Evolutionary conservation across 192 early-diverging fungal genomes (phyloP).

Genomic region (Diversispora epigaea): DNA sequence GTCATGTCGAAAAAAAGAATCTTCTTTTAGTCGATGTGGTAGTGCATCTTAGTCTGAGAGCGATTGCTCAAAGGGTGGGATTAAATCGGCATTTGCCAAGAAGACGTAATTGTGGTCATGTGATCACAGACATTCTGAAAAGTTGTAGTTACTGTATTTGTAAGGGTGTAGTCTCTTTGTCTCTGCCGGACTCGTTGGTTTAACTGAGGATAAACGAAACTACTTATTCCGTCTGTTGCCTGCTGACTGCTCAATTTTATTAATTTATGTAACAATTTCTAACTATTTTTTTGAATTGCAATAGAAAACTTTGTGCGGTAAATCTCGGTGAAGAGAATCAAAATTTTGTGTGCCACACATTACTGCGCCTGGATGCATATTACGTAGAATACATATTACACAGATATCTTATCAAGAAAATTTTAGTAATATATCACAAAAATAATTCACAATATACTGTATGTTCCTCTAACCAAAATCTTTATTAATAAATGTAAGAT

Average conservation of each 20-base stretch:
- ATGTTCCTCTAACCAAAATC: too few species aligned
- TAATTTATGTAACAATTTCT: slow-evolving; percentile 4
- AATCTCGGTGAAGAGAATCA: too few species aligned
- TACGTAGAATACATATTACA: too few species aligned
- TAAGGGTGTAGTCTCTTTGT: slow-evolving; percentile 8
- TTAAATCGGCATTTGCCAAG: background rate
- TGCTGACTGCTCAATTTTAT: background rate
- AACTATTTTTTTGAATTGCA: background rate
- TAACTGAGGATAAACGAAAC: slow-evolving; percentile 29
- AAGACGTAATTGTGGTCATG: background rate
- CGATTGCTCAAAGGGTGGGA: background rate
- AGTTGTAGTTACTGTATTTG: background rate
- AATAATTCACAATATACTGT: too few species aligned
- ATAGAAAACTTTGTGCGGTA: too few species aligned
- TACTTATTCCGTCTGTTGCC: background rate
- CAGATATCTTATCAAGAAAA: too few species aligned
- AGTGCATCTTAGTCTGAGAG: background rate
- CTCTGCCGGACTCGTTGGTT: slow-evolving; percentile 4
- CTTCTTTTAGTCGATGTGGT: background rate
- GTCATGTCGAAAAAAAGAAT: too few species aligned
- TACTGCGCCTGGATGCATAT: too few species aligned
- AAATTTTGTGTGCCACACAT: too few species aligned
- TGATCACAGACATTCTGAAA: background rate
- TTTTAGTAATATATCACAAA: too few species aligned
- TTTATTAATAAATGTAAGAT: too few species aligned